Base-by-base conservation (phyloP, 495 filamentous ascomycete genomes). In the Penicillium salamii region DNA sequence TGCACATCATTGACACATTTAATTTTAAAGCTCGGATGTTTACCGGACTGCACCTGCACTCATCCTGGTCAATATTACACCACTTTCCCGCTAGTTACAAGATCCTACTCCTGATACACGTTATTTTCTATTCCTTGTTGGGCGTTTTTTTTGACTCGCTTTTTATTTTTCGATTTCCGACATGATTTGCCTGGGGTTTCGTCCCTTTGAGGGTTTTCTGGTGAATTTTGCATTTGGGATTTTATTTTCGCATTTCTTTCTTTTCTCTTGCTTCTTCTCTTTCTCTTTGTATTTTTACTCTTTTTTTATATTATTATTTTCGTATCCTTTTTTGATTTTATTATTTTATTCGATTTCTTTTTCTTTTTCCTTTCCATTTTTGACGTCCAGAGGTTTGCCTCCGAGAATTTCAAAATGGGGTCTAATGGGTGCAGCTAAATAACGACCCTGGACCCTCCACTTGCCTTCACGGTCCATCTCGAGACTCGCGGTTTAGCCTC, bases 391-490 rank as follows among this genome's bases (percentile, higher is more conserved):
- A 51, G 41, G 20, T 41, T 50, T 42, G 51, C 28, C 32, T 33
- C 28, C 37, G 33, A 32, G 13, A 19, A 34, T 38, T 34, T 61
- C 51, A 66, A 55, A 49, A 70, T 61, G 59, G 64, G 61, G 48
- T 49, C 43, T 67, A 58, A 62, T 49, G 50, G 35, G 54, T 65
- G 60, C 69, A 70, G 67, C 69, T 74, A 74, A 70, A 72, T 74
- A 74, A 65, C 62, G 54, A 72, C 69, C 69, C 68, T 71, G 68
- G 69, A 71, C 71, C 69, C 69, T 70, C 66, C 65, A 64, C 61
- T 57, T 61, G 44, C 48, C 49, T 62, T 58, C 60, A 57, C 58
- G 53, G 51, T 34, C 34, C 62, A 67, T 65, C 51, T 52, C 55
- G 57, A 61, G 63, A 50, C 50, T 57, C 53, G 57, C 54, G 57